Conservation (phyloP, 108 stramenopile genomes). For the Licmophora abbreviata region DNA sequence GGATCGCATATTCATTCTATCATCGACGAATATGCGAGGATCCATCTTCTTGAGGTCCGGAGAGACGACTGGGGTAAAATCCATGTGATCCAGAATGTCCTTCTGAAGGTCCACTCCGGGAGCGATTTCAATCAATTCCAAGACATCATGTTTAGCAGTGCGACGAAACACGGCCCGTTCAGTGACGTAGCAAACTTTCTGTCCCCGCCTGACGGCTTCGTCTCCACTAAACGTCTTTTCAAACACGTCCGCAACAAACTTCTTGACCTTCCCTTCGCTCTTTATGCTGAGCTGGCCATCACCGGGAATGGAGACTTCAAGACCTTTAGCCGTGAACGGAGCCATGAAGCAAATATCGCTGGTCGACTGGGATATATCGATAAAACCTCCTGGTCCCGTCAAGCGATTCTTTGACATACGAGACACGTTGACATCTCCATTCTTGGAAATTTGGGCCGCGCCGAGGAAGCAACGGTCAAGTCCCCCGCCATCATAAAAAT, state of each 20-base stretch:
- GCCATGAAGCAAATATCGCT: constrained; percentile 44
- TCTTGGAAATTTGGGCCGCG: constrained; percentile 47
- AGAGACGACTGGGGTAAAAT: constrained; percentile 51
- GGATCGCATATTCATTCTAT: constrained; percentile 34
- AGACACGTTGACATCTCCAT: constrained; percentile 80
- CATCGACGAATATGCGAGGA: constrained; percentile 35
- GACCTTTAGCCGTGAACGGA: constrained; percentile 65
- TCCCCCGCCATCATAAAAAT: constrained; percentile 71
- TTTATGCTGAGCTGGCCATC: constrained; percentile 44
- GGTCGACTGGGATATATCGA: constrained; percentile 72
- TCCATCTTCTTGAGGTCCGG: constrained; percentile 57
- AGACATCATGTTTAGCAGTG: constrained; percentile 31
- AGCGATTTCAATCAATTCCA: constrained; percentile 78
- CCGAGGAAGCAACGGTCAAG: constrained; percentile 60
- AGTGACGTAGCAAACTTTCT: constrained; percentile 69
- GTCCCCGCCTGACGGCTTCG: constrained; percentile 59
- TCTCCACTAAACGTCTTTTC: constrained; percentile 70
- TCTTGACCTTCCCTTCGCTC: constrained; percentile 57
- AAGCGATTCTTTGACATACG: constrained; percentile 45
- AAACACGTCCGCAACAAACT: constrained; percentile 55
- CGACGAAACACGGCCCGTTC: constrained; percentile 75
- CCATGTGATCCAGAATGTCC: constrained; percentile 73
- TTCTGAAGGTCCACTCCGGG: constrained; percentile 75
- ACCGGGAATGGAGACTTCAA: constrained; percentile 31
- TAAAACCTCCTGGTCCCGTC: constrained; percentile 79